phyloP scores from a whole-genome alignment of 1,139 yeast species.

The Kodamaea fungicola region DNA sequence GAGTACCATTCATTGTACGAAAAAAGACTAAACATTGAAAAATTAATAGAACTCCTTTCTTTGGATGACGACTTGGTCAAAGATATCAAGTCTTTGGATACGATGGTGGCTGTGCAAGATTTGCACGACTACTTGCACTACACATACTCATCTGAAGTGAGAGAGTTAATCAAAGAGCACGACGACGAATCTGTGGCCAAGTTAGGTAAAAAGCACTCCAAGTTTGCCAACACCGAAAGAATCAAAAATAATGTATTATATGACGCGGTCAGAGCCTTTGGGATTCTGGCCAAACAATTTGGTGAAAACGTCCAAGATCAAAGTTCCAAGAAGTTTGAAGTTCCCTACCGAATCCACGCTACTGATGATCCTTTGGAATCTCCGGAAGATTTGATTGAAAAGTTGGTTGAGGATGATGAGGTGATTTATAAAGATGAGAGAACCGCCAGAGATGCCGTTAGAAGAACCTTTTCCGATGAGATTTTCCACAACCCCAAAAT shows the following conservation, averaged over 20 bases:
- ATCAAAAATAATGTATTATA: constrained; percentile 66
- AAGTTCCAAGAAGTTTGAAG: constrained; percentile 41
- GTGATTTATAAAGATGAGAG: constrained; percentile 56
- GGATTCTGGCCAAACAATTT: constrained; percentile 73
- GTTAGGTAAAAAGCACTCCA: constrained; percentile 59
- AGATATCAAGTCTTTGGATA: constrained; percentile 55
- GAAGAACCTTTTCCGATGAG: constrained; percentile 75
- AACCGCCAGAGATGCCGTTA: constrained; percentile 70
- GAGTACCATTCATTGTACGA: constrained; percentile 85
- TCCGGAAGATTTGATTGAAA: constrained; percentile 64
- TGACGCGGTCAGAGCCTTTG: constrained; percentile 68
- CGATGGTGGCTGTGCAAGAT: constrained; percentile 84
- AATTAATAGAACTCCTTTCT: constrained; percentile 52
- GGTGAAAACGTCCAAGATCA: constrained; percentile 81
- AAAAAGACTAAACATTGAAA: constrained; percentile 63
- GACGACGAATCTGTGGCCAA: constrained; percentile 15
- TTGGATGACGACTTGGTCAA: constrained; percentile 46
- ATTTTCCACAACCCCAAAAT: constrained; percentile 78
- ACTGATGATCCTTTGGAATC: constrained; percentile 68
- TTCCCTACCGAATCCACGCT: constrained; percentile 62
- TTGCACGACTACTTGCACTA: constrained; percentile 80
- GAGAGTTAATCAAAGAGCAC: constrained; percentile 32
- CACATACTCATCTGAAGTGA: constrained; percentile 70
- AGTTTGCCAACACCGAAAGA: constrained; percentile 73
- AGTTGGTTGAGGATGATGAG: constrained; percentile 51